phyloP scores from a whole-genome alignment of 75 land plant genomes.

The Cupressus sempervirens region DNA sequence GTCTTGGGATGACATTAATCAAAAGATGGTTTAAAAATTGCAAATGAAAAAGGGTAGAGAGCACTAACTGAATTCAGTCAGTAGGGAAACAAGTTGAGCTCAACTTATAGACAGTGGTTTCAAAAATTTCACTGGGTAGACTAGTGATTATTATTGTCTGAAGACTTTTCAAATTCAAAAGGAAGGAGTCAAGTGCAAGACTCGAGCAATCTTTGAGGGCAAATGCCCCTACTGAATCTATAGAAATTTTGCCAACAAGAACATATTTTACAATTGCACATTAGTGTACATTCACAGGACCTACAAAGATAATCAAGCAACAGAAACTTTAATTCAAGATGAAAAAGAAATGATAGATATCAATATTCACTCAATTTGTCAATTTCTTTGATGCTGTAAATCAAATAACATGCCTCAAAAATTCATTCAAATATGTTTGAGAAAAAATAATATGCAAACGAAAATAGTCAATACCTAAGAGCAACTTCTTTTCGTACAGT shows the following conservation, averaged over 20 bases:
- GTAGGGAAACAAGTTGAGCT: neutral
- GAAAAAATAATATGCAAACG: neutral
- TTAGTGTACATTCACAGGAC: neutral
- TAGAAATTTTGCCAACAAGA: neutral
- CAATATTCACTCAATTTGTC: neutral
- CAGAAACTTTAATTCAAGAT: neutral
- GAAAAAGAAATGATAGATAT: neutral
- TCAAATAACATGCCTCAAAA: neutral
- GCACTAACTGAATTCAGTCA: neutral
- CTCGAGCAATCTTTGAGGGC: neutral
- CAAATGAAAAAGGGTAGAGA: neutral
- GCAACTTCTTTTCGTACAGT: constrained; percentile 90
- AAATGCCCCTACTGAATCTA: neutral
- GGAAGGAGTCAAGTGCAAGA: neutral
- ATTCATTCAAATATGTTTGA: neutral
- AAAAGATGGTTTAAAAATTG: neutral
- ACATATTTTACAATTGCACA: neutral
- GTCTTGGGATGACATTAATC: neutral
- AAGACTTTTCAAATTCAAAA: neutral
- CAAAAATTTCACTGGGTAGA: neutral
- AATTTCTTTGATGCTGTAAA: neutral
- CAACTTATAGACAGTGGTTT: neutral
- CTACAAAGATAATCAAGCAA: neutral
- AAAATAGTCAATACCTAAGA: constrained; percentile 50
- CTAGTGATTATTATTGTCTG: neutral